These are phyloP conservation scores for Russula griseocarnosa DNA, from an alignment of 768 basidiomycete genomes.

Conservation along the genomic window DNA sequence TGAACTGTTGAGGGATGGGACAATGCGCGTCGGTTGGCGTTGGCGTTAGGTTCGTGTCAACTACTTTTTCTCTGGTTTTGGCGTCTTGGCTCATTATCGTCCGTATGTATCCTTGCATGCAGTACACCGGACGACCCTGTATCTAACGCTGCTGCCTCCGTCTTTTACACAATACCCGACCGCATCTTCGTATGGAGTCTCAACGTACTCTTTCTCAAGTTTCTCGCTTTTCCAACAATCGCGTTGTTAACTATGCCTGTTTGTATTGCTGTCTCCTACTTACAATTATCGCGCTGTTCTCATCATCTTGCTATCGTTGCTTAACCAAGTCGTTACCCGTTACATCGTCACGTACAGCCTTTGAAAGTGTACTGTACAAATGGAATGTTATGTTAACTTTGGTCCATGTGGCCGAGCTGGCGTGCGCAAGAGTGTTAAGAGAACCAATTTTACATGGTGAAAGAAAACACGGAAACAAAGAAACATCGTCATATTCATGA, in stretches of 20 bases:
- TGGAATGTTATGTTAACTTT: background rate
- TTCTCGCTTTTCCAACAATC: background rate
- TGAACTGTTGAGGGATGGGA: background rate
- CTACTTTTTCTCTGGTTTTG: too few relatives aligned
- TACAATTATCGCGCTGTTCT: background rate
- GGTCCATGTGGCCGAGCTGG: background rate
- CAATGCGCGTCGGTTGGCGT: too few relatives aligned
- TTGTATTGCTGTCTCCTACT: background rate
- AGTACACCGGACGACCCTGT: too few relatives aligned
- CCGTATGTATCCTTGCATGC: too few relatives aligned
- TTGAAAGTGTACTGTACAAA: background rate
- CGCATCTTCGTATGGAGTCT: background rate
- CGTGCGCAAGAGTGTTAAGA: background rate
- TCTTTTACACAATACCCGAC: background rate
- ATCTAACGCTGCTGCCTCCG: background rate
- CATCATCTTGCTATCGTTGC: background rate
- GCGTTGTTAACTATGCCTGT: background rate
- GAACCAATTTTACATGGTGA: background rate
- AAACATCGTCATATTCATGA: conserved; percentile 2
- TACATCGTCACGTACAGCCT: too few relatives aligned
- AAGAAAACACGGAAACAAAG: background rate
- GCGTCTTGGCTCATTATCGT: too few relatives aligned
- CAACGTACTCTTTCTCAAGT: too few relatives aligned
- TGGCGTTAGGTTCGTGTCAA: background rate
- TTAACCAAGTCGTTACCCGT: background rate